Evolutionary conservation across 352 stramenopile species (phyloP), one percentile per base, ranked within the genome.

Genomic region (Hyphochytrium catenoides): DNA sequence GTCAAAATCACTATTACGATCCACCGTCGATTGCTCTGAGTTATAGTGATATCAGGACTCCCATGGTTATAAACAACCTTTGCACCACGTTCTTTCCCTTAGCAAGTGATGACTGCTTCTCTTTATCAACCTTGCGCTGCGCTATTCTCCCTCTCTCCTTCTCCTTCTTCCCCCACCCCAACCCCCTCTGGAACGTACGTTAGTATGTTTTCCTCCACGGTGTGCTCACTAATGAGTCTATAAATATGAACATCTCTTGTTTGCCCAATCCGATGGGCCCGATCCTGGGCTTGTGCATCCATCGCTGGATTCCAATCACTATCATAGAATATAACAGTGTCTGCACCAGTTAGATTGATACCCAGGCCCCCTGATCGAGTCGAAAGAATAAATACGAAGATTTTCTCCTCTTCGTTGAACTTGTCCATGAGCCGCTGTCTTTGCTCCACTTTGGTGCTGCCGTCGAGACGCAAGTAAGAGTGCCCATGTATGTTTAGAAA

Each of bases 151-250:
- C 25, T 34, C 25, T 8, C 29, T 25, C 8, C 8, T 9, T 34
- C 8, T 25, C 25, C 29, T n/a, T n/a, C n/a, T n/a, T n/a, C n/a
- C n/a, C n/a, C n/a, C n/a, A n/a, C n/a, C n/a, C n/a, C n/a, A 5
- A n/a, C n/a, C n/a, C n/a, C n/a, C n/a, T n/a, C n/a, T n/a, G n/a
- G n/a, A n/a, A n/a, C n/a, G n/a, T n/a, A n/a, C n/a, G n/a, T 67
- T n/a, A 99, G 48, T 43, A 99, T 98, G 54, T 98, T 98, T 52
- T 99, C 91, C 55, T 99, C 92, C 23, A 99, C 89, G 1, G 91
- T 95, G 48, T 92, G 70, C 37, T 93, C 71, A 18, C 72, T 95
- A 3, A 98, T 74, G 12, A 99, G 59, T 0, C 92, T 69, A 51
- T 98, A 99, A 31, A 99, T 97, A 48, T 97, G 82, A 8, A 99